Evolutionary conservation across 192 early-diverging fungal species (phyloP).

Genomic region (Coemansia pectinata): DNA sequence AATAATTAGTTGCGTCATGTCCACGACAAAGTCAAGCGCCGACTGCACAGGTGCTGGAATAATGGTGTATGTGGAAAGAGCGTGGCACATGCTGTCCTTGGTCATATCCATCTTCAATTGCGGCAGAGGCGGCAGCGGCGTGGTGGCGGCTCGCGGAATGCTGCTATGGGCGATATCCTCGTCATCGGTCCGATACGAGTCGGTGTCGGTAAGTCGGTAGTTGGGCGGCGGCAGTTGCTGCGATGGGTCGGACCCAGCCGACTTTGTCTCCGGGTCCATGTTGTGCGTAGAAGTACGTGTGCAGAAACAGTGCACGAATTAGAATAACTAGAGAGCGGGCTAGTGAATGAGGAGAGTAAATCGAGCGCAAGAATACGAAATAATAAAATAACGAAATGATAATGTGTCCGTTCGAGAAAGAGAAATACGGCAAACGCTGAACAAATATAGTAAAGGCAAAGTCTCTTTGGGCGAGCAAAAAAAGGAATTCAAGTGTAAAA

Average conservation of each 20-base stretch:
- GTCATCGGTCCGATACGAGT: not conserved
- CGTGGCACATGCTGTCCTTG: not conserved
- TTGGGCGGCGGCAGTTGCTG: not conserved
- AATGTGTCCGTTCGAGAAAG: not conserved
- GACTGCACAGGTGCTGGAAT: constrained; percentile 25
- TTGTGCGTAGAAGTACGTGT: not conserved
- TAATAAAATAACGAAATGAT: not conserved
- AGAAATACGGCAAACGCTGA: not conserved
- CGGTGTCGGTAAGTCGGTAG: not conserved
- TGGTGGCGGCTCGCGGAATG: not conserved
- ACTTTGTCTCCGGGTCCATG: constrained; percentile 8
- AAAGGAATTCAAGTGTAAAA: constrained; percentile 3
- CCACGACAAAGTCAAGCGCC: constrained; percentile 35
- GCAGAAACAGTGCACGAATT: not conserved
- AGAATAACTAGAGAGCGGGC: not conserved
- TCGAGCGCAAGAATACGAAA: not conserved
- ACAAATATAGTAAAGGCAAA: not conserved
- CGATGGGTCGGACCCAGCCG: not conserved
- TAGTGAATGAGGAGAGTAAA: not conserved
- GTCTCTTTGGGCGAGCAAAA: not conserved
- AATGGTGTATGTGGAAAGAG: not conserved
- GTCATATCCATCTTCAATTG: not conserved
- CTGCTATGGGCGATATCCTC: not conserved
- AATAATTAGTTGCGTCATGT: constrained; percentile 40
- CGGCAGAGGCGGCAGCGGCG: not conserved